A percentile compares a stretch with the other conserved stretches of the same genome.
Conservation (phyloP, 129 eudicot genomes). For the Sambucus nigra region DNA sequence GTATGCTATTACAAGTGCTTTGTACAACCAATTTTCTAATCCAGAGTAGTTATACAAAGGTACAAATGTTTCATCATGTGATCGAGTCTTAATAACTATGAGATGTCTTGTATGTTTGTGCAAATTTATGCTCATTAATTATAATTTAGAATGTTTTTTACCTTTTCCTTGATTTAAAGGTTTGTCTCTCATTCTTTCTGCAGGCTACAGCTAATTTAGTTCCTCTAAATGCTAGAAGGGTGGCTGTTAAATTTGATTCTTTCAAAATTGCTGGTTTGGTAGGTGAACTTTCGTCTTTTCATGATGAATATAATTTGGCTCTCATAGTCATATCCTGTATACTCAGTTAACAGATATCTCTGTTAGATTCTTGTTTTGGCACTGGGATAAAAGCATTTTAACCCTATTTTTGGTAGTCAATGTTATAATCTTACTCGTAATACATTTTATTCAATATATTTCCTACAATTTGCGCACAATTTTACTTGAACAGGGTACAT, state of each 20-base stretch:
- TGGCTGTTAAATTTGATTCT: slow-evolving; percentile 59
- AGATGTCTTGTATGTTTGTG: background rate
- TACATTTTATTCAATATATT: too few species aligned
- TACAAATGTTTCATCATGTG: too few species aligned
- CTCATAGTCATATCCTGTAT: background rate
- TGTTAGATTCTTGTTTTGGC: too few species aligned
- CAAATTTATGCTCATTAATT: background rate
- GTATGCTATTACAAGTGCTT: too few species aligned
- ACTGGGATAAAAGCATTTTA: too few species aligned
- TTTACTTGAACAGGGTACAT: too few species aligned
- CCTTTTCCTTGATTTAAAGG: background rate
- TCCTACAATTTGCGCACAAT: too few species aligned
- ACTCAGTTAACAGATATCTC: too few species aligned
- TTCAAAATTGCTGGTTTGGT: slow-evolving; percentile 67
- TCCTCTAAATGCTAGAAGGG: slow-evolving; percentile 49
- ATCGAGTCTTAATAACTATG: background rate
- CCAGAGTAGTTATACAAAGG: too few species aligned
- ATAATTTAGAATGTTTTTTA: background rate
- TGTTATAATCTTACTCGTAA: too few species aligned
- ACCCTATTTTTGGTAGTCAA: too few species aligned
- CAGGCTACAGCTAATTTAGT: slow-evolving; percentile 67
- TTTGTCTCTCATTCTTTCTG: slow-evolving; percentile 2
- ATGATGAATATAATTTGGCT: background rate
- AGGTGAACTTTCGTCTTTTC: slow-evolving; percentile 4
- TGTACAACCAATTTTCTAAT: too few species aligned